A percentile compares a stretch with the other conserved stretches of the same genome.
Evolutionary conservation across 2,329 filamentous ascomycete species (phyloP).

Genomic region (Ophiostoma angusticollis): DNA sequence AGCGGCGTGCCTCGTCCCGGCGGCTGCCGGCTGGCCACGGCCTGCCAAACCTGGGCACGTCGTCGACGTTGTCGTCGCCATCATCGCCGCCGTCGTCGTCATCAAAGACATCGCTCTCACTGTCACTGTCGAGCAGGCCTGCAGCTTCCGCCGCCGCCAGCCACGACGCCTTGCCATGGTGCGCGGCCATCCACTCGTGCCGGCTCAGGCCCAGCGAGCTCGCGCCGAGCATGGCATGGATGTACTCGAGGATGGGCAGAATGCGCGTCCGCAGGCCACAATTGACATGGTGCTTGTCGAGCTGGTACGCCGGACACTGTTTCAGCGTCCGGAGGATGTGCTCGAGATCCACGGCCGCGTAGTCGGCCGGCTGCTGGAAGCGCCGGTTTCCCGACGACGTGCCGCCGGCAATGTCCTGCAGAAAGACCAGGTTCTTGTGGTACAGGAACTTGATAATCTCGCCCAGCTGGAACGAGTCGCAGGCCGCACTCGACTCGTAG

Average conservation of each 20-base stretch:
- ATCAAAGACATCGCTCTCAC: constrained; percentile 5
- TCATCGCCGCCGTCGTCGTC: constrained; percentile 12
- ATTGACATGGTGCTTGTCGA: constrained; percentile 60
- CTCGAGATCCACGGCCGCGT: constrained; percentile 40
- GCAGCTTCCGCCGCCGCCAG: constrained; percentile 12
- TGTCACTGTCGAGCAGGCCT: constrained; percentile 1
- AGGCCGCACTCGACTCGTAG: constrained; percentile 59
- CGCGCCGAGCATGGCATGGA: constrained; percentile 43
- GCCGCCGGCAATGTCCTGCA: constrained; percentile 40
- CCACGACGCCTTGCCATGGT: constrained; percentile 13
- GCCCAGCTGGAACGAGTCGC: constrained; percentile 67
- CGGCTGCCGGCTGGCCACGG: not conserved
- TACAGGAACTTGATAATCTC: constrained; percentile 63
- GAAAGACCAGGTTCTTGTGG: constrained; percentile 45
- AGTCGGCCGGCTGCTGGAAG: not conserved
- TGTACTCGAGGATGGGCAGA: constrained; percentile 51
- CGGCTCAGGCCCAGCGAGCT: constrained; percentile 30
- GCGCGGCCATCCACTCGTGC: constrained; percentile 33
- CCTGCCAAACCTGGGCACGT: constrained; percentile 7
- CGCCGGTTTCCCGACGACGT: constrained; percentile 14
- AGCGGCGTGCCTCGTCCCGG: not conserved
- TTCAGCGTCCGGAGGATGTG: constrained; percentile 46
- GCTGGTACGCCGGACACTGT: constrained; percentile 59
- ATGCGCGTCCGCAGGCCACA: constrained; percentile 57
- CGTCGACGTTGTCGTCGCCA: constrained; percentile 8